Evolutionary conservation across 2,329 filamentous ascomycete genomes (phyloP).

Genomic region (Davidsoniella virescens): DNA sequence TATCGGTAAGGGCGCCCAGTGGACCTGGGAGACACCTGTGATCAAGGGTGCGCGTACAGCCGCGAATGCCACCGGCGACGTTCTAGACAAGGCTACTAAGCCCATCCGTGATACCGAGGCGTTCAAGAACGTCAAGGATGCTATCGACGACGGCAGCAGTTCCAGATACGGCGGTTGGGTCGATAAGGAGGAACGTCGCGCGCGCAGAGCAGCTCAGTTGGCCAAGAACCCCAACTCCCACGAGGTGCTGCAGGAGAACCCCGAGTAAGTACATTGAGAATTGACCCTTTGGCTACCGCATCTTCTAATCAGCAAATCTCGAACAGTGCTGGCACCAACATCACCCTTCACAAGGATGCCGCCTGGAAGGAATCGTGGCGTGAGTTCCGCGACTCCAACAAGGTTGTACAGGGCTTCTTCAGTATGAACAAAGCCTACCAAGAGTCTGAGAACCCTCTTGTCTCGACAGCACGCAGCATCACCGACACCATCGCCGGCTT

Average conservation of each 20-base stretch:
- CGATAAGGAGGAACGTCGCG: slow-evolving; percentile 85
- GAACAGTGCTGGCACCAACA: slow-evolving; percentile 71
- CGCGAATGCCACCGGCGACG: slow-evolving; percentile 70
- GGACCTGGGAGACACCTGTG: slow-evolving; percentile 93
- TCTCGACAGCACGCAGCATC: slow-evolving; percentile 83
- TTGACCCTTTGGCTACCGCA: not conserved
- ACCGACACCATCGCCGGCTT: slow-evolving; percentile 87
- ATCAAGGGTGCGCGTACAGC: slow-evolving; percentile 83
- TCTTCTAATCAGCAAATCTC: slow-evolving; percentile 18
- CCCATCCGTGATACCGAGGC: slow-evolving; percentile 89
- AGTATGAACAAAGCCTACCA: slow-evolving; percentile 75
- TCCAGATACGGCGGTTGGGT: slow-evolving; percentile 93
- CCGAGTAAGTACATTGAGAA: slow-evolving; percentile 52
- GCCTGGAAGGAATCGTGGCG: slow-evolving; percentile 98
- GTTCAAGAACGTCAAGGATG: slow-evolving; percentile 86
- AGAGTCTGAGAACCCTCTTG: slow-evolving; percentile 92
- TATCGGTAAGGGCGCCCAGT: slow-evolving; percentile 78
- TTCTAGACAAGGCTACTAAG: slow-evolving; percentile 84
- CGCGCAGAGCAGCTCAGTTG: slow-evolving; percentile 58
- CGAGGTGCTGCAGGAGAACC: slow-evolving; percentile 64
- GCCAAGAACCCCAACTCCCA: slow-evolving; percentile 31
- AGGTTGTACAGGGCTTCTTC: slow-evolving; percentile 76
- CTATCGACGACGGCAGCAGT: slow-evolving; percentile 92
- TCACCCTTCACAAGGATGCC: slow-evolving; percentile 92
- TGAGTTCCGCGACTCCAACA: slow-evolving; percentile 81